Conservation (phyloP, 306 rosid genomes). For the Fagus sylvatica region DNA sequence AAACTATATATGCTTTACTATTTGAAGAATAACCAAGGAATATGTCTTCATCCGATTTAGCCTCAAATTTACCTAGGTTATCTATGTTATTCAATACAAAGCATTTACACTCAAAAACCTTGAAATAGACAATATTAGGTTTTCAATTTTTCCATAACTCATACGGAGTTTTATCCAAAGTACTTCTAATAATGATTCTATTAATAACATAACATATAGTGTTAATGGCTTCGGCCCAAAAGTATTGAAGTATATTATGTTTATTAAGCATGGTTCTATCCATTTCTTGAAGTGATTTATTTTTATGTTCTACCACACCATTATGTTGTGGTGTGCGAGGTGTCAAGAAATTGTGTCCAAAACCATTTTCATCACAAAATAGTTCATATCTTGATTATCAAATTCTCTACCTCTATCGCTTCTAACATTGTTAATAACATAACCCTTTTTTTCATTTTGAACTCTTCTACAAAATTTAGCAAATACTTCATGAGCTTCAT, state of each 20-base stretch:
- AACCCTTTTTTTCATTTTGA: too few species aligned
- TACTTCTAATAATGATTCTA: background rate
- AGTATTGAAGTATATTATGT: background rate
- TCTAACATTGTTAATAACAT: too few species aligned
- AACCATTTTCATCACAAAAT: conserved; percentile 5
- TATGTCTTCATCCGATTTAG: too few species aligned
- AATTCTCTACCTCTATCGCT: background rate
- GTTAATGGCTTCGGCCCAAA: background rate
- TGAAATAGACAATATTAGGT: background rate
- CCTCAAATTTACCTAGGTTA: too few species aligned
- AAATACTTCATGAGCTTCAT: too few species aligned
- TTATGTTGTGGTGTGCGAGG: conserved; percentile 7
- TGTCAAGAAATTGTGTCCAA: background rate
- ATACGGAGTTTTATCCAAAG: background rate
- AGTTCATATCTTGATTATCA: background rate
- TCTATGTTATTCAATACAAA: too few species aligned
- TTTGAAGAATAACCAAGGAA: background rate
- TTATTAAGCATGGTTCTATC: background rate
- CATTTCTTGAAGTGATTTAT: background rate
- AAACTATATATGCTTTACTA: background rate
- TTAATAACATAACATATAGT: background rate
- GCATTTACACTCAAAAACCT: too few species aligned
- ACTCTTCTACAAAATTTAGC: too few species aligned
- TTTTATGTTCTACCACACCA: background rate
- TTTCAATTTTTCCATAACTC: background rate